Evolutionary conservation across 192 early-diverging fungal species (phyloP).

Genomic region (Coemansia asiatica): DNA sequence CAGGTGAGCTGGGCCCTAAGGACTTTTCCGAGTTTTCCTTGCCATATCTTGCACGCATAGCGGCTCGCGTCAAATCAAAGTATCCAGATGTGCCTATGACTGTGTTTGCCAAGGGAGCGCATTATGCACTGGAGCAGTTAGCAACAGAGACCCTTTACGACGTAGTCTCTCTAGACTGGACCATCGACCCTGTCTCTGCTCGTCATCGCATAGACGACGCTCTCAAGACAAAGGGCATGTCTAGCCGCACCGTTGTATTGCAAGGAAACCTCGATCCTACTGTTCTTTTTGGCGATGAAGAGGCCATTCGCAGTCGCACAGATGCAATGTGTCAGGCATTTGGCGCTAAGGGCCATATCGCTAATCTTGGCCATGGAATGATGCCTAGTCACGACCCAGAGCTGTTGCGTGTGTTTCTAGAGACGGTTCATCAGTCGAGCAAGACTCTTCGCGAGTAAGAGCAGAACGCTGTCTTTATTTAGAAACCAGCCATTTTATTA

Average conservation of each 20-base stretch:
- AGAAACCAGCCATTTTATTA: no score
- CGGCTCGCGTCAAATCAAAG: constrained; percentile 67
- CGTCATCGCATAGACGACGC: constrained; percentile 31
- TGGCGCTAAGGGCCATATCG: constrained; percentile 79
- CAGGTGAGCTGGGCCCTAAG: constrained; percentile 82
- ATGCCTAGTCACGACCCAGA: constrained; percentile 80
- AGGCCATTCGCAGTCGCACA: constrained; percentile 72
- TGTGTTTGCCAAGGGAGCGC: constrained; percentile 90
- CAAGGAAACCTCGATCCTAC: constrained; percentile 97
- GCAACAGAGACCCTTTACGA: constrained; percentile 70
- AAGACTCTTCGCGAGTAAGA: constrained; percentile 20
- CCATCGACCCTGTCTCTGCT: constrained; percentile 63
- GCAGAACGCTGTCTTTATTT: no score
- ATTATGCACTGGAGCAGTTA: constrained; percentile 80
- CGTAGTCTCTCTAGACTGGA: constrained; percentile 91
- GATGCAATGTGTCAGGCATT: constrained; percentile 80
- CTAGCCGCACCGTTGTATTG: constrained; percentile 46
- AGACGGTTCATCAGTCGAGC: constrained; percentile 62
- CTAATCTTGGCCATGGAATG: constrained; percentile 97
- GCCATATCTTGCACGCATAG: constrained; percentile 87
- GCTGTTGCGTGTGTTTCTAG: constrained; percentile 66
- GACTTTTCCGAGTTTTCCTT: constrained; percentile 85
- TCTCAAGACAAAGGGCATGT: neutral
- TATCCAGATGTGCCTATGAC: constrained; percentile 76
- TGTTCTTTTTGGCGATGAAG: constrained; percentile 72